A percentile compares a stretch with the other conserved stretches of the same genome.
Conservation (phyloP, 2,329 filamentous ascomycete genomes). For the Aschersonia sp. region DNA sequence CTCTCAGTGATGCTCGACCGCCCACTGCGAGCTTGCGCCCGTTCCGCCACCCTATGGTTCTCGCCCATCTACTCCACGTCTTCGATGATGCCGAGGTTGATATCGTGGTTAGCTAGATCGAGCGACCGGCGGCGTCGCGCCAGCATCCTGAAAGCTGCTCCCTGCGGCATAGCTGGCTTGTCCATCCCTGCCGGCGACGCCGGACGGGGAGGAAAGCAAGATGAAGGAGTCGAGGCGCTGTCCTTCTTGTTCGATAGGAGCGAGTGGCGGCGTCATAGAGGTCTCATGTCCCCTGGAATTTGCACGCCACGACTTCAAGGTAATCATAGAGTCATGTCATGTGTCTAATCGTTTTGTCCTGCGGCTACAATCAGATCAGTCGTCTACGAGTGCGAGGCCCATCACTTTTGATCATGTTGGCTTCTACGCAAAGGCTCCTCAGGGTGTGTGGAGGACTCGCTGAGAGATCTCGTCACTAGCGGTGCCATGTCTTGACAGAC, state of each 20-base stretch:
- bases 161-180: constrained; percentile 35
- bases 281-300: constrained; percentile 25
- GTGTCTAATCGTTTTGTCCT: background rate
- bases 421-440: background rate
- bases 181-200: constrained; percentile 31
- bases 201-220: constrained; percentile 25
- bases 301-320: constrained; percentile 21
- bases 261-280: constrained; percentile 11
- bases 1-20: background rate
- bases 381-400: background rate
- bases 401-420: background rate
- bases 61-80: constrained; percentile 9
- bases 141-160: constrained; percentile 24
- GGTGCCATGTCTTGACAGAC: background rate
- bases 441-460: background rate
- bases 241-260: constrained; percentile 6
- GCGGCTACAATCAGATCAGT: background rate
- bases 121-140: constrained; percentile 13
- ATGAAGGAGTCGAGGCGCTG: constrained; percentile 20
- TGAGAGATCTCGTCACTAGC: constrained; percentile 7
- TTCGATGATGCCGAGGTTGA: constrained; percentile 7
- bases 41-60: background rate
- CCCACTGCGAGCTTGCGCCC: background rate
- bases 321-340: constrained; percentile 7
- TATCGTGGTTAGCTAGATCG: constrained; percentile 9